Percentiles rank a stretch among this genome's conserved stretches.
These are phyloP conservation scores for Trypanosoma vivax DNA, from an alignment of 208 protist species.

Conservation along the genomic window DNA sequence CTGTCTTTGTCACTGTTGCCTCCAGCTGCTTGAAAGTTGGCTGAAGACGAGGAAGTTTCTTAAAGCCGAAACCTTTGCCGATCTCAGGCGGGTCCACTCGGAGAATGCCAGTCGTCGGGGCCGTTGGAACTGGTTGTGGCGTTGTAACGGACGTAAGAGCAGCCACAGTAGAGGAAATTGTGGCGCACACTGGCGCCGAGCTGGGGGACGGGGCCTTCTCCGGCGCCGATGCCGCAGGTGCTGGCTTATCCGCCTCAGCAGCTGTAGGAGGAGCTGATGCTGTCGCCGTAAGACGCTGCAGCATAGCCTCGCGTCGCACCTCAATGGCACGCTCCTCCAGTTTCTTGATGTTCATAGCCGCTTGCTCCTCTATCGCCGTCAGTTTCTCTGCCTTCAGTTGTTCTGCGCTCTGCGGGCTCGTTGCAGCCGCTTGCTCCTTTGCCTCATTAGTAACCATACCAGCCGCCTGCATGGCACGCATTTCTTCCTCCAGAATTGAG, in stretches of 20 bases:
- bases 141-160: slow-evolving; percentile 4
- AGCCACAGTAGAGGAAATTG: neutral
- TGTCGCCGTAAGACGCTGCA: slow-evolving; percentile 25
- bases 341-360: slow-evolving; percentile 40
- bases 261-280: neutral
- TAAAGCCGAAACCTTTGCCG: slow-evolving; percentile 23
- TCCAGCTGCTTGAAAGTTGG: slow-evolving; percentile 35
- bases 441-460: slow-evolving; percentile 23
- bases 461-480: slow-evolving; percentile 10
- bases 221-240: neutral
- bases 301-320: slow-evolving; percentile 34
- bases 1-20: slow-evolving; percentile 3
- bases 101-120: neutral
- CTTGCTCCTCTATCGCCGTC: slow-evolving; percentile 33
- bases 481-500: slow-evolving; percentile 44
- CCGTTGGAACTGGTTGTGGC: slow-evolving; percentile 2
- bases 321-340: slow-evolving; percentile 38
- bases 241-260: neutral
- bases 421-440: slow-evolving; percentile 4
- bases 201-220: too few relatives aligned
- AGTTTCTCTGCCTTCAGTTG: slow-evolving; percentile 28
- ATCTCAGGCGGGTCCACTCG: neutral
- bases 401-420: slow-evolving; percentile 14
- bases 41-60: slow-evolving; percentile 36
- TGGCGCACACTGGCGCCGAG: too few relatives aligned